Evolutionary conservation across 345 rosid species (phyloP).

Genomic region (Erodium maritimum): DNA sequence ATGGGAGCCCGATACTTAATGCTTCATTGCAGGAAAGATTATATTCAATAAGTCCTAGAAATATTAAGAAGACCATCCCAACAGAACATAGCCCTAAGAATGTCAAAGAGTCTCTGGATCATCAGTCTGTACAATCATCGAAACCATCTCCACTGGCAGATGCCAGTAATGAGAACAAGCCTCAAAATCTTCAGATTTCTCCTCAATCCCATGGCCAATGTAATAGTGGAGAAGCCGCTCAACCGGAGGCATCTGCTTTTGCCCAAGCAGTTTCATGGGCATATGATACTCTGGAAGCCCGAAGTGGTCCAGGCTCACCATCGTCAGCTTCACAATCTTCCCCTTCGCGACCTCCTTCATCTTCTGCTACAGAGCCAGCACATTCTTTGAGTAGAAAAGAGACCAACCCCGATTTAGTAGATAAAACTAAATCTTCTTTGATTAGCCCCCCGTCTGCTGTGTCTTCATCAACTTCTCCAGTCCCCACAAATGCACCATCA

Average conservation of each 20-base stretch:
- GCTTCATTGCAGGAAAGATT: constrained; percentile 21
- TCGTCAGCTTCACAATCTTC: constrained; percentile 21
- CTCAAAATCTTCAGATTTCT: constrained; percentile 10
- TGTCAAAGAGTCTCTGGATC: neutral
- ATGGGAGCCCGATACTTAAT: constrained; percentile 17
- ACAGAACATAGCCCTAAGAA: too few species aligned
- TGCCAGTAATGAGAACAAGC: constrained; percentile 3
- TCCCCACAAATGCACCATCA: neutral
- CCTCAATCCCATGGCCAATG: constrained; percentile 5
- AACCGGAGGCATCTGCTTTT: constrained; percentile 2
- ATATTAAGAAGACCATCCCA: constrained; percentile 19
- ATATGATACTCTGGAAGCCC: constrained; percentile 14
- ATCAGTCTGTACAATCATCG: constrained; percentile 14
- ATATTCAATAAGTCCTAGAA: constrained; percentile 19
- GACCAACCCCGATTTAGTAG: constrained; percentile 8
- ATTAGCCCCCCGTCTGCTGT: neutral
- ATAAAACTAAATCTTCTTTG: constrained; percentile 5
- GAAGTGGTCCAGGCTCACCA: constrained; percentile 18
- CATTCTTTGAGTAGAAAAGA: constrained; percentile 8
- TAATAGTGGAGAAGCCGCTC: constrained; percentile 11
- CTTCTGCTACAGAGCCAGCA: constrained; percentile 15
- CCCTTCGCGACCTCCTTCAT: constrained; percentile 13
- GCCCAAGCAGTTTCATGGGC: neutral
- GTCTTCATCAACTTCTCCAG: neutral
- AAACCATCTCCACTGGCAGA: constrained; percentile 15